Conservation (phyloP, 1,139 yeast genomes). For the Arxiozyma heterogenica region DNA sequence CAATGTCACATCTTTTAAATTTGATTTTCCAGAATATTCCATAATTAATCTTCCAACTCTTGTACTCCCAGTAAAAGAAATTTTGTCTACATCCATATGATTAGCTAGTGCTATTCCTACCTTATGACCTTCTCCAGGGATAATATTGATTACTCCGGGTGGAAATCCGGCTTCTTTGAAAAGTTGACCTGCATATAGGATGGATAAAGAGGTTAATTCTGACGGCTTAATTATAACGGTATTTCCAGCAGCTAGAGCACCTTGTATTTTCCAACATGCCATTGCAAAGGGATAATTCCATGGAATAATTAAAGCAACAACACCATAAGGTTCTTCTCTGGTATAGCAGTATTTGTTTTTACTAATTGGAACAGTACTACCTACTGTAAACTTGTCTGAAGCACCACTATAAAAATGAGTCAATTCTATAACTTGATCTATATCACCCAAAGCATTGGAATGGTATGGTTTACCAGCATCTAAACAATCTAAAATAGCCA, state of each 20-base stretch:
- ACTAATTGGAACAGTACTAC: slow-evolving; percentile 57
- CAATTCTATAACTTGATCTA: slow-evolving; percentile 50
- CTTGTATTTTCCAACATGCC: slow-evolving; percentile 65
- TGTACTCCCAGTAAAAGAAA: slow-evolving; percentile 58
- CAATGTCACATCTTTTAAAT: slow-evolving; percentile 65
- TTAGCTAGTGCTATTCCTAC: slow-evolving; percentile 53
- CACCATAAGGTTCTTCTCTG: slow-evolving; percentile 73
- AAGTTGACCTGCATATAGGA: slow-evolving; percentile 45
- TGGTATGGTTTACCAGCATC: slow-evolving; percentile 58
- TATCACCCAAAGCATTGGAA: slow-evolving; percentile 49
- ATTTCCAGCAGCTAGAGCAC: slow-evolving; percentile 64
- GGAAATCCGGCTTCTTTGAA: slow-evolving; percentile 64
- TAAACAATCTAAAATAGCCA: slow-evolving; percentile 52
- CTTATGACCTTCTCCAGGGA: slow-evolving; percentile 48
- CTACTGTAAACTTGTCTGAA: slow-evolving; percentile 72
- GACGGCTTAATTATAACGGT: slow-evolving; percentile 59
- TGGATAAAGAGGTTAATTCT: slow-evolving; percentile 56
- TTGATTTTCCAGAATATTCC: slow-evolving; percentile 51
- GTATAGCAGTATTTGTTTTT: slow-evolving; percentile 67
- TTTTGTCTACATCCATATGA: slow-evolving; percentile 49
- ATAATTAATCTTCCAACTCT: slow-evolving; percentile 50
- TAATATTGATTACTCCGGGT: slow-evolving; percentile 55
- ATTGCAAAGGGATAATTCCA: slow-evolving; percentile 70
- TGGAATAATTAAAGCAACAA: slow-evolving; percentile 67
- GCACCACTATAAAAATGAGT: slow-evolving; percentile 74